These are phyloP conservation scores for Lachancea lanzarotensis DNA, from an alignment of 805 yeast species.

Conservation along the genomic window DNA sequence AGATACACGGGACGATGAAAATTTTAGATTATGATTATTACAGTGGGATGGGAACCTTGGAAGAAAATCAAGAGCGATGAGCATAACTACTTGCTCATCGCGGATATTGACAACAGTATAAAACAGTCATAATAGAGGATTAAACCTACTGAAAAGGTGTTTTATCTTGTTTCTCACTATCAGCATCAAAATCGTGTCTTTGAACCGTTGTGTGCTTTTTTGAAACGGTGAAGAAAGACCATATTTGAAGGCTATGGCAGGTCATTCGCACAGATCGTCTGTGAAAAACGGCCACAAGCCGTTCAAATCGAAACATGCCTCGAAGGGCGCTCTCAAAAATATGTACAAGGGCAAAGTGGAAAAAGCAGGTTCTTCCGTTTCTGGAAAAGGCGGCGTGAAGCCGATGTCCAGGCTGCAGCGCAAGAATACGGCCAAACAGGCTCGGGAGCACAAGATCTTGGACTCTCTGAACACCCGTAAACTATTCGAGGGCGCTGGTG, in stretches of 20 bases:
- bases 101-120: neutral
- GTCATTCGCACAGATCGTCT: constrained; percentile 79
- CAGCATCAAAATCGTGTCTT: too few species aligned
- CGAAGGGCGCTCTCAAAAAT: constrained; percentile 81
- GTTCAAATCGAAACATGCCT: constrained; percentile 85
- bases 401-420: constrained; percentile 52
- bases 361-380: constrained; percentile 41
- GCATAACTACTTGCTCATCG: neutral
- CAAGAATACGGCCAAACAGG: constrained; percentile 70
- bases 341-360: constrained; percentile 83
- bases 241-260: constrained; percentile 43
- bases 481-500: constrained; percentile 71
- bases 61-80: too few species aligned
- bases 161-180: constrained; percentile 3
- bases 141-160: neutral
- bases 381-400: constrained; percentile 19
- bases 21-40: neutral
- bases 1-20: neutral
- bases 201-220: too few species aligned
- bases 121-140: too few species aligned
- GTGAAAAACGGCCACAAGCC: constrained; percentile 80
- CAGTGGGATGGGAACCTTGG: neutral
- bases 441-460: constrained; percentile 63
- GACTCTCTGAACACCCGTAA: constrained; percentile 54
- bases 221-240: too few species aligned